Percentiles rank a stretch among this genome's conserved stretches.
Evolutionary conservation across 2,329 filamentous ascomycete species (phyloP).

Genomic region (Monosporascus sp.): DNA sequence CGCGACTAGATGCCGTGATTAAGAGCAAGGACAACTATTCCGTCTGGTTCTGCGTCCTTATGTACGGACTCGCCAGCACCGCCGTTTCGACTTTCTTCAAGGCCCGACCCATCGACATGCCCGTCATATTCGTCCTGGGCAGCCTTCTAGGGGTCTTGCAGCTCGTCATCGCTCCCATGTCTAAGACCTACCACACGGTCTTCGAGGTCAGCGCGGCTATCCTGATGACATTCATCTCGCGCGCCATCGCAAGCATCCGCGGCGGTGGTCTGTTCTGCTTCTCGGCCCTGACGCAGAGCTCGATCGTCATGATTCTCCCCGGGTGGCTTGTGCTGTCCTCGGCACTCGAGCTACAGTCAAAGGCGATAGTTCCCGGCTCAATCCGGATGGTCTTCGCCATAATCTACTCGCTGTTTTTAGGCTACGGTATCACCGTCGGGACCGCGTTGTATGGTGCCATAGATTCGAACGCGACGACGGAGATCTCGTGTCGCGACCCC

Average conservation of each 20-base stretch:
- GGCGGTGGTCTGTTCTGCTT: constrained; percentile 55
- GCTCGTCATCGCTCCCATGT: constrained; percentile 63
- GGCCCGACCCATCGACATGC: constrained; percentile 67
- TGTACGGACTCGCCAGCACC: constrained; percentile 69
- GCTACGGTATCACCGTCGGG: constrained; percentile 60
- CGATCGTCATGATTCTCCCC: constrained; percentile 62
- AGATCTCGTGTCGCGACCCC: constrained; percentile 23
- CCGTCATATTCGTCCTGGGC: constrained; percentile 66
- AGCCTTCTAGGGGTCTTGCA: constrained; percentile 66
- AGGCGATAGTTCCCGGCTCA: constrained; percentile 64
- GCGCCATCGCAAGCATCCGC: constrained; percentile 58
- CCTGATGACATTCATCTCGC: constrained; percentile 56
- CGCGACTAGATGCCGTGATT: constrained; percentile 49
- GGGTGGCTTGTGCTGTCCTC: constrained; percentile 53
- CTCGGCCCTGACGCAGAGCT: constrained; percentile 59
- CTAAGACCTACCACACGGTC: constrained; percentile 62
- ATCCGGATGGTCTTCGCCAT: constrained; percentile 72
- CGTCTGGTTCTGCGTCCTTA: constrained; percentile 49
- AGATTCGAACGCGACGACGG: constrained; percentile 33
- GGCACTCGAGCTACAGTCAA: constrained; percentile 63
- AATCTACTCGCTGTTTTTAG: constrained; percentile 68
- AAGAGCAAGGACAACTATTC: constrained; percentile 51
- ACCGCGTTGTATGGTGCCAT: constrained; percentile 40
- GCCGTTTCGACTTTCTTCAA: constrained; percentile 70
- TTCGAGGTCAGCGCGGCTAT: constrained; percentile 61